Conservation (phyloP, 495 filamentous ascomycete genomes). For the Terfezia claveryi region DNA sequence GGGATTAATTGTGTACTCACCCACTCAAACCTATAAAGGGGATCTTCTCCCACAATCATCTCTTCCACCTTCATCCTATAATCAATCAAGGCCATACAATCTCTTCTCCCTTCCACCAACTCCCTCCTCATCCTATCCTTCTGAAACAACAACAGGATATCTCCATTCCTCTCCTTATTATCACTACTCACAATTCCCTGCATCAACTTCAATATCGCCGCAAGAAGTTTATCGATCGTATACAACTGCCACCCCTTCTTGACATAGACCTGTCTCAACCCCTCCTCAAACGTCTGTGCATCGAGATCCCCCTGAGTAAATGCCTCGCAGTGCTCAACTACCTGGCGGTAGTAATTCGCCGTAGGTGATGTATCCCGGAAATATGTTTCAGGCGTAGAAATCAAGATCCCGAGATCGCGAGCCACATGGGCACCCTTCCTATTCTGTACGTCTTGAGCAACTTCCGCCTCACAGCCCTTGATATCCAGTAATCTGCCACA, state of each 20-base stretch:
- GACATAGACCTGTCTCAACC: conserved; percentile 70
- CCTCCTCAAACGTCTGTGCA: conserved; percentile 60
- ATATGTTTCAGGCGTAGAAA: conserved; percentile 59
- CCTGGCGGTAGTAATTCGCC: conserved; percentile 47
- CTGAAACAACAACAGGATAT: conserved; percentile 44
- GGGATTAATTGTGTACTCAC: conserved; percentile 6
- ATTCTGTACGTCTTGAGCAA: conserved; percentile 46
- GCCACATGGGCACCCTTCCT: conserved; percentile 54
- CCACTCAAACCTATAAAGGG: conserved; percentile 18
- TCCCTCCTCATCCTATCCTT: conserved; percentile 35
- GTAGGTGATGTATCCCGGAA: conserved; percentile 42
- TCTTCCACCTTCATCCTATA: conserved; percentile 15
- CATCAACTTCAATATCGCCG: conserved; percentile 51
- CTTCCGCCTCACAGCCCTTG: conserved; percentile 52
- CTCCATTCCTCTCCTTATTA: conserved; percentile 67
- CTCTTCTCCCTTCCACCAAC: conserved; percentile 17
- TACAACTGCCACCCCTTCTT: conserved; percentile 77
- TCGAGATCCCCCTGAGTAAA: conserved; percentile 57
- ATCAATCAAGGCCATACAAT: conserved; percentile 17
- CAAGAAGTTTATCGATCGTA: conserved; percentile 64
- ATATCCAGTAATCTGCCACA: conserved; percentile 64
- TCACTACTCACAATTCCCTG: conserved; percentile 55
- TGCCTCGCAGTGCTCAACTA: conserved; percentile 44
- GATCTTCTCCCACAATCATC: conserved; percentile 11
- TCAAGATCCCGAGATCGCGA: conserved; percentile 49